Evolutionary conservation across 1,284 basidiomycete species (phyloP).

Genomic region (Xerocomus minutiporus): DNA sequence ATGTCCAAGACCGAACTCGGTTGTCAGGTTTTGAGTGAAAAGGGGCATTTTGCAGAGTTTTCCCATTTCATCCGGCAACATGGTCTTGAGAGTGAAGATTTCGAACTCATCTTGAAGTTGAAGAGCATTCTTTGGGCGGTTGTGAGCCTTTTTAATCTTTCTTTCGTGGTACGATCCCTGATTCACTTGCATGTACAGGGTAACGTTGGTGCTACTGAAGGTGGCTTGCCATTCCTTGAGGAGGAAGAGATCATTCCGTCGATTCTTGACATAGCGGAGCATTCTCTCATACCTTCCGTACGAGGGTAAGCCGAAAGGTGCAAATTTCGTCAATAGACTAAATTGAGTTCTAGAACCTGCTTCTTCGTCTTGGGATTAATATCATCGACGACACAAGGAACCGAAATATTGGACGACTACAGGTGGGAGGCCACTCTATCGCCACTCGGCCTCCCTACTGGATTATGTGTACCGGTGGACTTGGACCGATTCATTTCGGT

Average conservation of each 20-base stretch:
- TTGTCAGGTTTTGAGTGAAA: slow-evolving; percentile 84
- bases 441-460: slow-evolving; percentile 84
- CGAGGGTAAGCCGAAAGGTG: slow-evolving; percentile 67
- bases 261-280: slow-evolving; percentile 88
- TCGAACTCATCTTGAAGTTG: slow-evolving; percentile 79
- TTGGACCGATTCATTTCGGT: slow-evolving; percentile 78
- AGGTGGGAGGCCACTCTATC: slow-evolving; percentile 90
- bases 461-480: slow-evolving; percentile 84
- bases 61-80: slow-evolving; percentile 87
- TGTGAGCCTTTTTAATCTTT: slow-evolving; percentile 45
- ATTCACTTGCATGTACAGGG: slow-evolving; percentile 53
- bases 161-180: background rate
- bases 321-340: slow-evolving; percentile 1
- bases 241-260: slow-evolving; percentile 90
- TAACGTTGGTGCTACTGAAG: slow-evolving; percentile 86
- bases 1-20: slow-evolving; percentile 95
- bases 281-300: slow-evolving; percentile 85
- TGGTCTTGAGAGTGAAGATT: slow-evolving; percentile 79
- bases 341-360: slow-evolving; percentile 65
- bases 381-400: slow-evolving; percentile 69
- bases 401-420: slow-evolving; percentile 84
- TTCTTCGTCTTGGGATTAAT: slow-evolving; percentile 92
- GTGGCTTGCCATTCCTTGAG: slow-evolving; percentile 91
- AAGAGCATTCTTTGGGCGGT: slow-evolving; percentile 98
- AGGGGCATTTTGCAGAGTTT: slow-evolving; percentile 90